These are phyloP conservation scores for Cytospora chrysosperma DNA, from an alignment of 2,329 filamentous ascomycete genomes.

Conservation along the genomic window DNA sequence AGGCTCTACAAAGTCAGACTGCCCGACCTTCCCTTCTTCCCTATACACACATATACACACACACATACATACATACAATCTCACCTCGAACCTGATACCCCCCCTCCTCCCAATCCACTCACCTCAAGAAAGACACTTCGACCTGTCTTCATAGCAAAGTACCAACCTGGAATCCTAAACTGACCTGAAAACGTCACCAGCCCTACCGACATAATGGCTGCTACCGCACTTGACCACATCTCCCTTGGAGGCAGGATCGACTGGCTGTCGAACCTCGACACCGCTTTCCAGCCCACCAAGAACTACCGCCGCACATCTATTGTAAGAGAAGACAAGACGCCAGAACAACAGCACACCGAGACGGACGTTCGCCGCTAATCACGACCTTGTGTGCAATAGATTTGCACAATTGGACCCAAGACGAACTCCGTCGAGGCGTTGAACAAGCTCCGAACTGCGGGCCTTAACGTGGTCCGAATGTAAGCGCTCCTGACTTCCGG, in stretches of 20 bases:
- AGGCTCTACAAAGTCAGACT: not conserved
- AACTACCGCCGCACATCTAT: constrained; percentile 97
- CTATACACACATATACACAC: not conserved
- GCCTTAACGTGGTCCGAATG: constrained; percentile 99
- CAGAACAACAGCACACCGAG: not conserved
- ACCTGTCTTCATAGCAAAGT: not conserved
- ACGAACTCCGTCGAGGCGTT: constrained; percentile 98
- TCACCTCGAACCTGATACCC: not conserved
- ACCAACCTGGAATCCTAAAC: not conserved
- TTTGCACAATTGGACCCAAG: constrained; percentile 98
- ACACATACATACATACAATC: too few relatives aligned
- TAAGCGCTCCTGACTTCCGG: constrained; percentile 46
- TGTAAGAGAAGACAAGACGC: constrained; percentile 10
- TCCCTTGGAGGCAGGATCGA: constrained; percentile 69
- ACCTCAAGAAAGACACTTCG: too few relatives aligned
- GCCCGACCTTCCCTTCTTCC: constrained; percentile 6
- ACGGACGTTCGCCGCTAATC: not conserved
- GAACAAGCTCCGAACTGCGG: constrained; percentile 85
- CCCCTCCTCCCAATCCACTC: not conserved
- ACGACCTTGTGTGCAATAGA: constrained; percentile 39
- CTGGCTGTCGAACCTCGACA: constrained; percentile 75
- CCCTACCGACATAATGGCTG: constrained; percentile 46
- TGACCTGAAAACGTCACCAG: not conserved
- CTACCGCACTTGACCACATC: constrained; percentile 82
- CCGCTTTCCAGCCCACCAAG: constrained; percentile 79